These are phyloP conservation scores for Apophysomyces ossiformis DNA, from an alignment of 371 early-diverging fungal genomes.

Conservation along the genomic window DNA sequence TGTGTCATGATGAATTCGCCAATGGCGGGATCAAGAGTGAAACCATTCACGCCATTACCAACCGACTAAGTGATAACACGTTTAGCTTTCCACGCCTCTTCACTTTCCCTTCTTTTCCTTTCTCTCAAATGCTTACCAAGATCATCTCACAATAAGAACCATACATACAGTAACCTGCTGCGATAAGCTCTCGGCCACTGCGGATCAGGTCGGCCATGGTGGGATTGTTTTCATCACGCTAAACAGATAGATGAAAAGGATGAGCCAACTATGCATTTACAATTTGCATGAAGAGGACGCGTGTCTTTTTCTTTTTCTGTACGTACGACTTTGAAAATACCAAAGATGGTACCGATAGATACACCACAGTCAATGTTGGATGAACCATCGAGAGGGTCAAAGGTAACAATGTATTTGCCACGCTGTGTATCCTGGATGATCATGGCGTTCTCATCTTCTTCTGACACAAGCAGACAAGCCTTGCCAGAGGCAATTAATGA, in stretches of 20 bases:
- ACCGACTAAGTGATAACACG: constrained; percentile 64
- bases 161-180: constrained; percentile 98
- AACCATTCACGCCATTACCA: constrained; percentile 92
- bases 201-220: constrained; percentile 74
- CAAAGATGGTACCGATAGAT: constrained; percentile 98
- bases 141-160: constrained; percentile 86
- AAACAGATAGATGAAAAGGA: not conserved
- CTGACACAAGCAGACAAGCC: constrained; percentile 91
- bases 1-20: constrained; percentile 98
- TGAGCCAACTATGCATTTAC: no score
- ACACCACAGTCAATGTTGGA: constrained; percentile 99
- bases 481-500: constrained; percentile 91
- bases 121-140: constrained; percentile 50
- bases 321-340: constrained; percentile 87
- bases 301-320: constrained; percentile 13
- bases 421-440: constrained; percentile 73
- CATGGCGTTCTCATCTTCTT: constrained; percentile 95
- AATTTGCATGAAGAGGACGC: no score
- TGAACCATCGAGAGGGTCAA: constrained; percentile 97
- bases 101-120: constrained; percentile 14
- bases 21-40: constrained; percentile 94
- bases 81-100: not conserved
- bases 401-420: constrained; percentile 95
- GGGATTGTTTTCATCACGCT: constrained; percentile 53
- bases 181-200: constrained; percentile 93